Conservation (phyloP, 306 rosid genomes). For the Sicyos edulis region DNA sequence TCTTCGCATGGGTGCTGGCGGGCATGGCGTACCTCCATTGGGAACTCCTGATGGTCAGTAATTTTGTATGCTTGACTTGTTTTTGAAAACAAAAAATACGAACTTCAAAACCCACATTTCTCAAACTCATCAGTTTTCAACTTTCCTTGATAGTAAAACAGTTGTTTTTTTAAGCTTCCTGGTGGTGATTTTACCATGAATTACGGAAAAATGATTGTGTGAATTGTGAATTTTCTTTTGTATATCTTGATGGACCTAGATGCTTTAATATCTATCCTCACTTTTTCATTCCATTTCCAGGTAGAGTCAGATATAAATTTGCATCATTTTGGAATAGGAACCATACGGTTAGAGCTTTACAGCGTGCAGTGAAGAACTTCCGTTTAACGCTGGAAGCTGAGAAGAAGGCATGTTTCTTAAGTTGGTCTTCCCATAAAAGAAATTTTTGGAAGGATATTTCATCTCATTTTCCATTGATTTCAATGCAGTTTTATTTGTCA, state of each 20-base stretch:
- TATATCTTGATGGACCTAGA: conserved; percentile 4
- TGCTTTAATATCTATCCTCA: conserved; percentile 13
- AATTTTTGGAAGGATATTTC: neutral
- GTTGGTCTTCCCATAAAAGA: neutral
- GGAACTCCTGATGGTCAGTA: conserved; percentile 99
- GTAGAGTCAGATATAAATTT: conserved; percentile 93
- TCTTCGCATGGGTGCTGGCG: conserved; percentile 98
- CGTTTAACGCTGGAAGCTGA: conserved; percentile 80
- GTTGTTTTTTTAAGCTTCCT: neutral
- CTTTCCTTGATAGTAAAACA: conserved; percentile 2
- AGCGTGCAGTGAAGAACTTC: conserved; percentile 59
- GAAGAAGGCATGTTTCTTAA: conserved; percentile 59
- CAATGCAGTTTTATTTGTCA: neutral
- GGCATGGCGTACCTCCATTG: conserved; percentile 97
- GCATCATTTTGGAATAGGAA: conserved; percentile 99
- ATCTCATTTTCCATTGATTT: neutral
- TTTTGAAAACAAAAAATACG: neutral
- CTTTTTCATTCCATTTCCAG: conserved; percentile 49
- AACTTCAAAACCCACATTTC: neutral
- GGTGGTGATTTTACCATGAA: neutral
- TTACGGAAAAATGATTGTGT: neutral
- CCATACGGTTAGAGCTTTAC: conserved; percentile 74
- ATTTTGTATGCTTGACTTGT: conserved; percentile 9
- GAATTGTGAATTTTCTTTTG: neutral
- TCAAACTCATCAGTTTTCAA: neutral